Conservation (phyloP, 2,329 filamentous ascomycete species). For the Thielaviopsis ethacetica region DNA sequence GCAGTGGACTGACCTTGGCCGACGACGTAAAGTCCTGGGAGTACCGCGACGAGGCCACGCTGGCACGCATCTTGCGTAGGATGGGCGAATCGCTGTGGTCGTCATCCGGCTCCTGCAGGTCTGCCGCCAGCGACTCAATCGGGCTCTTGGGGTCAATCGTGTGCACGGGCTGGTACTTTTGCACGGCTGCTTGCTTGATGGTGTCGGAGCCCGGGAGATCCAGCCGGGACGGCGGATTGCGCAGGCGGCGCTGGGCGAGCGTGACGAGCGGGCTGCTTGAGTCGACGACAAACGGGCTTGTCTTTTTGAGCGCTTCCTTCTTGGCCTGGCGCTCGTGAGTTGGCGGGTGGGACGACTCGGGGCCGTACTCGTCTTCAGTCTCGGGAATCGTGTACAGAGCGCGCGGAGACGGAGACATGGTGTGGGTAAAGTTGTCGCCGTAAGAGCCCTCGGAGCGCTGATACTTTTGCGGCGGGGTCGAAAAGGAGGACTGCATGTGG, state of each 20-base stretch:
- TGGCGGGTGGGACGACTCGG: too few relatives aligned
- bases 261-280: neutral
- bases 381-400: conserved; percentile 10
- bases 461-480: too few relatives aligned
- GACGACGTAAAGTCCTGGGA: conserved; percentile 17
- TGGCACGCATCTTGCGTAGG: neutral
- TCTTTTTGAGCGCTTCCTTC: neutral
- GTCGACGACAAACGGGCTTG: too few relatives aligned
- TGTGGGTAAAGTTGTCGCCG: conserved; percentile 13
- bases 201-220: neutral
- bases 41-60: conserved; percentile 17
- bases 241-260: conserved; percentile 1
- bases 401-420: conserved; percentile 16
- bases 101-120: neutral
- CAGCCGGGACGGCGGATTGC: neutral
- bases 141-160: neutral
- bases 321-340: too few relatives aligned
- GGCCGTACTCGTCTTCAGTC: neutral
- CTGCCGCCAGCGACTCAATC: neutral
- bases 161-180: neutral
- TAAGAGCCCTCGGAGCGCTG: too few relatives aligned
- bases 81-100: neutral
- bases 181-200: neutral
- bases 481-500: too few relatives aligned
- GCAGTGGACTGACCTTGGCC: conserved; percentile 17